Base-by-base conservation (phyloP, 805 yeast species). In the Metschnikowia continentalis region DNA sequence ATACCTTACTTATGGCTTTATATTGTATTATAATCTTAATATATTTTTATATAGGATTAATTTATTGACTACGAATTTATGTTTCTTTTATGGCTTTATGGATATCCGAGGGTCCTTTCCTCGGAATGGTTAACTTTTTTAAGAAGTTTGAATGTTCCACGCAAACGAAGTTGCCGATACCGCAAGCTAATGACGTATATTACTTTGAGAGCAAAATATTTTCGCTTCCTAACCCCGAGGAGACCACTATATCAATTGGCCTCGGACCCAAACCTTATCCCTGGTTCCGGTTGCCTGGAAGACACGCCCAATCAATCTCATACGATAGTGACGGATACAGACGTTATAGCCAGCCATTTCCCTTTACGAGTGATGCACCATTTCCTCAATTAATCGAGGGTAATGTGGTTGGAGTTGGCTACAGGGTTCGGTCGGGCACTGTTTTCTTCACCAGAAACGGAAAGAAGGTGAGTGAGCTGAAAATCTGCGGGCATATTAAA, bases 381-480 rank as follows among this genome's bases (percentile, higher is more conserved):
- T 84, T 61, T 77, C 92, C 96, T 0, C 58, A 66, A 22, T 68
- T 84, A 43, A 77, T 81, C 35, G 83, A 86, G 56, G 97, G 97
- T 32, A 99, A 94, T 66, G 95, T 94, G 32, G 77, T 94, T 13
- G 99, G 99, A 2, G 81, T 92, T 30, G 99, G 99, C 0, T 87
- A 89, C 63, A 78, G 92, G 53, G 82, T 88, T 2, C 75, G 90
- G 42, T 76, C 88, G 15, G 96, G 97, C 2, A 84, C 96, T 0
- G 78, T 94, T 0, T 94, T 94, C 61, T 94, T 91, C 75, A 94
- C 99, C 0, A 79, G 96, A 57, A 94, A 94, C 61, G 99, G 99
- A 30, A 90, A 90, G 64, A 90, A 89, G 63, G 71, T 94, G 23
- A 80, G 81, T 36, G 97, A 91, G 63, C 84, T 88, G 47, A 83